A percentile compares a stretch with the other conserved stretches of the same genome.
These are phyloP conservation scores for Tetradesmus lagerheimii DNA, from an alignment of 139 green algal genomes.

Conservation along the genomic window DNA sequence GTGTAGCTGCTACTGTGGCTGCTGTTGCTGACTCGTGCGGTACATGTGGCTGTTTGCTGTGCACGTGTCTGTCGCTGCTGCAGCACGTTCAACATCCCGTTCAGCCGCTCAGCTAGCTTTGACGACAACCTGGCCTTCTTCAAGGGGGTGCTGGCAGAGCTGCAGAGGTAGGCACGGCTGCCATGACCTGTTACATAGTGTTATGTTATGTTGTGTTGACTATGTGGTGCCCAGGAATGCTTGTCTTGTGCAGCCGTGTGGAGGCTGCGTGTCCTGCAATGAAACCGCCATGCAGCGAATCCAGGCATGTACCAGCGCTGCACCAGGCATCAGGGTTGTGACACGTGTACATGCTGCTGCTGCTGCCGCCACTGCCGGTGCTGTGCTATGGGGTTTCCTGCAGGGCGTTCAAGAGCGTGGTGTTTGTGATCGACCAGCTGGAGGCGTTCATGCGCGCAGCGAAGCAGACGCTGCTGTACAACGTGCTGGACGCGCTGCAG, in stretches of 20 bases:
- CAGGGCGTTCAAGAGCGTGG: slow-evolving; percentile 74
- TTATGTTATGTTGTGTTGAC: background rate
- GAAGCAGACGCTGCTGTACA: slow-evolving; percentile 90
- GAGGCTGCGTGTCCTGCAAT: too few species aligned
- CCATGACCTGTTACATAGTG: background rate
- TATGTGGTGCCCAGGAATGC: too few species aligned
- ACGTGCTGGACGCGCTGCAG: slow-evolving; percentile 83
- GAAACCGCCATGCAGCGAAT: background rate
- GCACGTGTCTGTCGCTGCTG: background rate
- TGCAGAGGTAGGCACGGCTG: slow-evolving; percentile 59
- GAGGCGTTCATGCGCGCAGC: slow-evolving; percentile 71
- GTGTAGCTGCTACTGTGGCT: background rate
- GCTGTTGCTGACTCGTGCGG: background rate
- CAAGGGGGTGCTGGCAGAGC: slow-evolving; percentile 68
- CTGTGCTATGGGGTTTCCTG: background rate
- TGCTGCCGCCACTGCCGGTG: background rate
- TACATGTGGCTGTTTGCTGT: background rate
- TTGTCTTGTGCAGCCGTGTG: too few species aligned
- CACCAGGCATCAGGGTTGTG: too few species aligned
- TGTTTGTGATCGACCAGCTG: slow-evolving; percentile 90
- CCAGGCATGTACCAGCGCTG: too few species aligned
- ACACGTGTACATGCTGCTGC: background rate
- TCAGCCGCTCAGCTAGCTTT: slow-evolving; percentile 63
- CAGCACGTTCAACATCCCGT: slow-evolving; percentile 50
- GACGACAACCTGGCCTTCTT: slow-evolving; percentile 89